A percentile compares a stretch with the other conserved stretches of the same genome.
Evolutionary conservation across 352 stramenopile genomes (phyloP).

Genomic region (Phytopythium oedochilum): DNA sequence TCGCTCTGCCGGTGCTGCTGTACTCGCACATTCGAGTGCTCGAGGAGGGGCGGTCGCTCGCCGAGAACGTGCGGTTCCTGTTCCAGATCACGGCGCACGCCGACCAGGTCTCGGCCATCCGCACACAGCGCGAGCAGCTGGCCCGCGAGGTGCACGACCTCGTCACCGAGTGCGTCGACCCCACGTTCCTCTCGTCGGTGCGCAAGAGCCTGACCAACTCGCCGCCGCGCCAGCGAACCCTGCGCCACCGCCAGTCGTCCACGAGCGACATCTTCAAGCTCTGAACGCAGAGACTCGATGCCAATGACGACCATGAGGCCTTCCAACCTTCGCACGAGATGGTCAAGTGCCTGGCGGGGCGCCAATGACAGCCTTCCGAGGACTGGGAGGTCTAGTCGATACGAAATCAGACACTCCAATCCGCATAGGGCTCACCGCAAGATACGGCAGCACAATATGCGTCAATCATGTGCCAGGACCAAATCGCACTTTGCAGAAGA

Average conservation of each 20-base stretch:
- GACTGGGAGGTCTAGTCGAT: too few relatives aligned
- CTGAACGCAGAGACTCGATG: neutral
- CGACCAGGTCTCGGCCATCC: conserved; percentile 49
- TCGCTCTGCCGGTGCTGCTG: conserved; percentile 55
- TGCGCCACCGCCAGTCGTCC: conserved; percentile 35
- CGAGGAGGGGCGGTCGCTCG: conserved; percentile 68
- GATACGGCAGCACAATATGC: too few relatives aligned
- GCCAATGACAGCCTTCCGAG: too few relatives aligned
- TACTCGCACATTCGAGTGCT: conserved; percentile 79
- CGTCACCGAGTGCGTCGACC: conserved; percentile 45
- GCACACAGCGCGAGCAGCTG: conserved; percentile 45
- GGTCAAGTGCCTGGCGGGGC: too few relatives aligned
- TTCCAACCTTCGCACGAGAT: too few relatives aligned
- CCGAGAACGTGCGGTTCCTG: conserved; percentile 74
- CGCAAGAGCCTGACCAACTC: conserved; percentile 48
- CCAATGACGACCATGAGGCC: too few relatives aligned
- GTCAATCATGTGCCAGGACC: too few relatives aligned
- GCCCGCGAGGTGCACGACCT: conserved; percentile 53
- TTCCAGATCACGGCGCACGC: conserved; percentile 64
- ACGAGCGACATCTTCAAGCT: conserved; percentile 34
- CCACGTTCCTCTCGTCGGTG: conserved; percentile 45
- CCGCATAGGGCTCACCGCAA: too few relatives aligned
- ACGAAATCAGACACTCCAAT: too few relatives aligned
- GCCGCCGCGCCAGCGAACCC: conserved; percentile 17
- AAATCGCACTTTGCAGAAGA: too few relatives aligned